Conservation (phyloP, 2,329 filamentous ascomycete genomes). For the Aspergillus sp. region DNA sequence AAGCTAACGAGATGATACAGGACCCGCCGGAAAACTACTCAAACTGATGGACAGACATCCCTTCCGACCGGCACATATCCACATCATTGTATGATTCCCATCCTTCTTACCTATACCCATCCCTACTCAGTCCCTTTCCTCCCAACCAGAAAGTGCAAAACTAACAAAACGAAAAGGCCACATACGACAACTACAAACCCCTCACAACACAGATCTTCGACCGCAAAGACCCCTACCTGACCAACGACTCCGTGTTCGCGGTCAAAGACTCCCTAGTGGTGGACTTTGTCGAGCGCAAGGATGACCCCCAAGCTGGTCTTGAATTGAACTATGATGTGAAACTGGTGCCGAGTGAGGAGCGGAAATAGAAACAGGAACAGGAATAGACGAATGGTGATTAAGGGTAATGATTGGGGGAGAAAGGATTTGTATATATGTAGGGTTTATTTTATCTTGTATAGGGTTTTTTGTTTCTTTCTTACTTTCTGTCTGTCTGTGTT, state of each 20-base stretch:
- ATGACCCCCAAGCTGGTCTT: constrained; percentile 52
- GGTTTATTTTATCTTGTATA: neutral
- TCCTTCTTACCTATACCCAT: too few species aligned
- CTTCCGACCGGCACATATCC: constrained; percentile 63
- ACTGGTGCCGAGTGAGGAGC: constrained; percentile 29
- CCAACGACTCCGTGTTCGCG: constrained; percentile 59
- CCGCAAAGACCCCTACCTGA: constrained; percentile 61
- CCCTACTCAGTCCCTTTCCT: too few species aligned
- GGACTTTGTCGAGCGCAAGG: constrained; percentile 55
- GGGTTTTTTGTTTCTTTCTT: too few species aligned
- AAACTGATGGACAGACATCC: constrained; percentile 61
- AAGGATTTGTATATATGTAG: neutral
- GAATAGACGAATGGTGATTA: constrained; percentile 1
- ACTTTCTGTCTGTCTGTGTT: too few species aligned
- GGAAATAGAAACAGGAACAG: too few species aligned
- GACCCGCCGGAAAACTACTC: constrained; percentile 59
- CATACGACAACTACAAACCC: constrained; percentile 61
- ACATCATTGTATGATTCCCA: constrained; percentile 49
- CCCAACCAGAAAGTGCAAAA: neutral
- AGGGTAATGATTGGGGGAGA: neutral
- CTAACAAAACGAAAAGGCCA: constrained; percentile 40
- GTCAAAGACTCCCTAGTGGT: constrained; percentile 60
- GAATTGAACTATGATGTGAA: constrained; percentile 56
- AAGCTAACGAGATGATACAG: constrained; percentile 23
- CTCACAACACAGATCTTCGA: constrained; percentile 80